These are phyloP conservation scores for Umbelopsis sp. DNA, from an alignment of 192 early-diverging fungal genomes.

Conservation along the genomic window DNA sequence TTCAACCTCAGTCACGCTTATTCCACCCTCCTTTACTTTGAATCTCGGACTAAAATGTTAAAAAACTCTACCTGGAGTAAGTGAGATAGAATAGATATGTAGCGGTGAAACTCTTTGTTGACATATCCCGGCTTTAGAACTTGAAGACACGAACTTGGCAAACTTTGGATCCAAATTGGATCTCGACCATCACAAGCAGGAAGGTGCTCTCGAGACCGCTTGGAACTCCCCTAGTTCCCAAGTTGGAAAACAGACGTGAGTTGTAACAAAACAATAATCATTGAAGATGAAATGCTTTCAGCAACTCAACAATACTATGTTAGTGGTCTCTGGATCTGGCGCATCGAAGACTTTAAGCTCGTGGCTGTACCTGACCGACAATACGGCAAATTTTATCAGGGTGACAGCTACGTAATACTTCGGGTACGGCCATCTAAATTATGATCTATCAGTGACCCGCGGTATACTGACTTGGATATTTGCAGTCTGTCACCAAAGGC, in stretches of 20 bases:
- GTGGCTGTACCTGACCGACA: constrained; percentile 61
- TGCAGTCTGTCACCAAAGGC: constrained; percentile 63
- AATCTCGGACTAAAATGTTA: not conserved
- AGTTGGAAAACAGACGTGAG: constrained; percentile 35
- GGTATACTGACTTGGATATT: not conserved
- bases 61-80: constrained; percentile 13
- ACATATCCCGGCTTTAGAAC: not conserved
- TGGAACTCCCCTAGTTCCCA: constrained; percentile 36
- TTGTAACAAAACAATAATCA: not conserved
- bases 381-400: constrained; percentile 71
- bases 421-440: constrained; percentile 52
- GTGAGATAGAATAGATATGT: not conserved
- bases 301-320: not conserved
- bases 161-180: constrained; percentile 18
- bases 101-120: too few species aligned
- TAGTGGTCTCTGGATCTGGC: constrained; percentile 74
- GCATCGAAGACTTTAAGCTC: constrained; percentile 79
- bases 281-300: too few species aligned
- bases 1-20: too few species aligned
- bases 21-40: too few species aligned
- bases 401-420: constrained; percentile 79
- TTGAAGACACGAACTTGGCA: constrained; percentile 19
- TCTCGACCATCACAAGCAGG: constrained; percentile 19
- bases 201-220: constrained; percentile 30
- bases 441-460: not conserved